Base-by-base conservation (phyloP, 768 basidiomycete species). In the Lentinula raphanica region DNA sequence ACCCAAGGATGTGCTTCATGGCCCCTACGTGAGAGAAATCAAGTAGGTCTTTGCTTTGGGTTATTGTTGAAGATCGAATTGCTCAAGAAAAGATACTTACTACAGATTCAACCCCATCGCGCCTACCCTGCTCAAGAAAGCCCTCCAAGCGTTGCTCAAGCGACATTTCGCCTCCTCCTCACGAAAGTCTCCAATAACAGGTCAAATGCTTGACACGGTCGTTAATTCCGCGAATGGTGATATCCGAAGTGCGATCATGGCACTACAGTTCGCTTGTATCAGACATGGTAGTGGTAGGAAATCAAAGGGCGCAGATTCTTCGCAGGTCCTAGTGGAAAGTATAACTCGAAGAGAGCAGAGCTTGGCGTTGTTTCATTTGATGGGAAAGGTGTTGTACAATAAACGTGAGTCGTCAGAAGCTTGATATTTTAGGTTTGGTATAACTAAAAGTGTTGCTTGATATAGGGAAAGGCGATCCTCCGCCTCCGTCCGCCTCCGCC, bases 21-120 rank as follows among this genome's bases (percentile, higher is more conserved):
- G 87, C 4, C 86, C 87, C 0, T 90, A 83, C 64, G 88, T 92
- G 54, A 85, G 83, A n/a, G 82, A 89, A 62, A 87, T 98, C 56
- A 76, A 77, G 94, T 95, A 67, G 36, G n/a, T 56, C 23, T 31
- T 49, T 55, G 61, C 27, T 40, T 27, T 39, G 12, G 56, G 32
- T 7, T 59, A 59, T 23, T 64, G n/a, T n/a, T n/a, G n/a, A n/a
- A n/a, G n/a, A n/a, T n/a, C n/a, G n/a, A n/a, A n/a, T n/a, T n/a
- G n/a, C n/a, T n/a, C n/a, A n/a, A n/a, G n/a, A n/a, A n/a, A n/a
- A n/a, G n/a, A n/a, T n/a, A n/a, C n/a, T n/a, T n/a, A n/a, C n/a
- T n/a, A n/a, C n/a, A 96, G 94, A 44, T 98, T 98, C 73, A 93
- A 97, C 62, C 88, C 96, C 0, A 87, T 99, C 49, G 94, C 97